Evolutionary conservation across 352 stramenopile species (phyloP).

Genomic region (Phytopythium cucurbitacearum): DNA sequence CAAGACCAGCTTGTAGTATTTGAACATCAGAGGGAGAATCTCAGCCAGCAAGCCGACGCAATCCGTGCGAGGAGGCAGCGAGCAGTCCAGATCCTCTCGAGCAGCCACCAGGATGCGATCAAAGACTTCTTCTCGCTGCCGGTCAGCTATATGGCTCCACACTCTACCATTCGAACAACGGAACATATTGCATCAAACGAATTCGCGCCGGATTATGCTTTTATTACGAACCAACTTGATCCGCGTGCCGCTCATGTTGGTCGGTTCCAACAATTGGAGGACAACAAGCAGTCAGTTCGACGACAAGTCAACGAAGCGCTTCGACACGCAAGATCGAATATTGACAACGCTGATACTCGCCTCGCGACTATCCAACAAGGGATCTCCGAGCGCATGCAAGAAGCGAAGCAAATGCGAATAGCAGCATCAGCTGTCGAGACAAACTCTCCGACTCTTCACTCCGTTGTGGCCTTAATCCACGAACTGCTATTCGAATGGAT

Average conservation of each 20-base stretch:
- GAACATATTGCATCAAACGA: conserved; percentile 1
- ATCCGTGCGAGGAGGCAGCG: conserved; percentile 35
- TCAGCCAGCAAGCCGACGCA: conserved; percentile 26
- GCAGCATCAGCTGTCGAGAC: background rate
- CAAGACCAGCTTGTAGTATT: conserved; percentile 34
- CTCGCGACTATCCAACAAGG: conserved; percentile 22
- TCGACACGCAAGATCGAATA: conserved; percentile 17
- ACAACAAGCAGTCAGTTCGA: conserved; percentile 18
- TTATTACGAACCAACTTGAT: conserved; percentile 32
- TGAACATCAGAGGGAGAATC: conserved; percentile 27
- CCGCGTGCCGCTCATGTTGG: conserved; percentile 28
- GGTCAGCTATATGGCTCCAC: conserved; percentile 2
- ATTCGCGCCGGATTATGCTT: conserved; percentile 25
- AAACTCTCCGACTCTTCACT: background rate
- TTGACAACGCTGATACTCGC: conserved; percentile 13
- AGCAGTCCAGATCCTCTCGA: conserved; percentile 51
- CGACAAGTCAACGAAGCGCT: conserved; percentile 20
- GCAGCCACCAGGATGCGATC: conserved; percentile 51
- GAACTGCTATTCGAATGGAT: conserved; percentile 39
- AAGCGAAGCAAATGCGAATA: conserved; percentile 14
- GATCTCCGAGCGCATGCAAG: conserved; percentile 18
- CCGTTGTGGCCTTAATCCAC: conserved; percentile 16
- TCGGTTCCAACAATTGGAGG: conserved; percentile 18
- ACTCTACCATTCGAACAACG: conserved; percentile 3
- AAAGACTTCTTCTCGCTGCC: conserved; percentile 35